Evolutionary conservation across 148 eudicot species (phyloP), one percentile per base, ranked within the genome.

Genomic region (Fagopyrum tataricum): DNA sequence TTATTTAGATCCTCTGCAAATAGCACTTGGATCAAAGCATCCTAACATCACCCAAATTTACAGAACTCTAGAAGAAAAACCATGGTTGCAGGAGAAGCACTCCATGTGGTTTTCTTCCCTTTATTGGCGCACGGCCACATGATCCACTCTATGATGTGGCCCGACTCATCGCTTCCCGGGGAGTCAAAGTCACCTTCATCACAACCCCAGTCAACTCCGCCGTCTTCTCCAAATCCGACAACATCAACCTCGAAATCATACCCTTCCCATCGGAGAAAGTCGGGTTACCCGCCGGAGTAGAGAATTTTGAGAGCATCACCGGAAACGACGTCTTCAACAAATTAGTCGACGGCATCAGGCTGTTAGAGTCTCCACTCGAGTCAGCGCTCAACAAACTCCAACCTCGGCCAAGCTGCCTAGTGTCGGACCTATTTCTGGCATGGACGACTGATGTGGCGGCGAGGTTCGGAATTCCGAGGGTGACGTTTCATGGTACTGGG

Each of bases 221-320:
- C 15, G 67, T 18, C 15, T 69, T 84, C 26, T 17, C 74, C 2
- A 13, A 23, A 2, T 69, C 74, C 12, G 8, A 75, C 79, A 40
- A 1, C 55, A 17, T 49, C 53, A 5, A 49, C 7, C 15, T 79
- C 47, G 52, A 68, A n/a, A 43, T 49, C 15, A 21, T 81, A 20
- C n/a, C 47, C 1, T 81, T 84, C 37, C 85, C 85, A 0, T 11
- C 76, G 0, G 26, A 49, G 4, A 75, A 81, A 59, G 80, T 44
- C 6, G 86, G 84, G 7, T 31, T 84, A 12, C 86, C 86, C 0
- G 73, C 67, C 18, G 84, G 86, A 8, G 40, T 73, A 21, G 84
- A 84, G 26, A 81, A 66, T 47, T 10, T 44, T 18, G 74, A 40
- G 21, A 17, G 46, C 1, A 6, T 76, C n/a, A 70, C 78, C 4